phyloP scores from a whole-genome alignment of 345 rosid species.

The Turritis glabra region DNA sequence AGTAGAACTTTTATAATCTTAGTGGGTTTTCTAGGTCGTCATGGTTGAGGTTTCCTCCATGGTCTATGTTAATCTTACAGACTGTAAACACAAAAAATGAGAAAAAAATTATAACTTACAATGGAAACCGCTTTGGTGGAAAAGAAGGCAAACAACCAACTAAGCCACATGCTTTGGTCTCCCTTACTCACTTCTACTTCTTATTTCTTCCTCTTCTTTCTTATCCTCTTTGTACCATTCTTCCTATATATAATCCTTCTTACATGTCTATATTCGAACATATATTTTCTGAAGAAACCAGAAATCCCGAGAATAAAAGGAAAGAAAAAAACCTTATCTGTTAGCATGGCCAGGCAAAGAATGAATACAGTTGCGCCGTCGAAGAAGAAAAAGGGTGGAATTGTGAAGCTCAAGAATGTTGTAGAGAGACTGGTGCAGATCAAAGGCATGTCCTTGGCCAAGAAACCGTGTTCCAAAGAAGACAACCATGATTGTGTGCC shows the following conservation, averaged over 20 bases:
- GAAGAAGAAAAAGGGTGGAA: constrained; percentile 37
- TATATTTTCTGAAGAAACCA: not conserved
- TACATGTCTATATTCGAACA: constrained; percentile 19
- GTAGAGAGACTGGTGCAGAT: constrained; percentile 39
- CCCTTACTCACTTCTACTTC: constrained; percentile 23
- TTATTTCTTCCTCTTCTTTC: constrained; percentile 32
- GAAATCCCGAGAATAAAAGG: not conserved
- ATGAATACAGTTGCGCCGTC: constrained; percentile 26
- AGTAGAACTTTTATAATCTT: not conserved
- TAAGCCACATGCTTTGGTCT: constrained; percentile 51
- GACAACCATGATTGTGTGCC: constrained; percentile 43
- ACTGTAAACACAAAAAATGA: not conserved
- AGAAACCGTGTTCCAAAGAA: constrained; percentile 32
- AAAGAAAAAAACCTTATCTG: not conserved
- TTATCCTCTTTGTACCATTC: constrained; percentile 32
- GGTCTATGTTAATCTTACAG: not conserved
- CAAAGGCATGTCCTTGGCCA: constrained; percentile 29
- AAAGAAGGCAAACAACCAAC: constrained; percentile 26
- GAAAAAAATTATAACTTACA: not conserved
- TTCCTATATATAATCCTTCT: constrained; percentile 23
- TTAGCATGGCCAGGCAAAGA: constrained; percentile 42
- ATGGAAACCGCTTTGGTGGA: constrained; percentile 27
- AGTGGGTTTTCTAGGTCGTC: not conserved
- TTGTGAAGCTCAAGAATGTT: constrained; percentile 45
- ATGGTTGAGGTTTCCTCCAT: constrained; percentile 4